A percentile compares a stretch with the other conserved stretches of the same genome.
These are phyloP conservation scores for Beauveria pseudobassiana DNA, from an alignment of 2,329 filamentous ascomycete species.

Conservation along the genomic window DNA sequence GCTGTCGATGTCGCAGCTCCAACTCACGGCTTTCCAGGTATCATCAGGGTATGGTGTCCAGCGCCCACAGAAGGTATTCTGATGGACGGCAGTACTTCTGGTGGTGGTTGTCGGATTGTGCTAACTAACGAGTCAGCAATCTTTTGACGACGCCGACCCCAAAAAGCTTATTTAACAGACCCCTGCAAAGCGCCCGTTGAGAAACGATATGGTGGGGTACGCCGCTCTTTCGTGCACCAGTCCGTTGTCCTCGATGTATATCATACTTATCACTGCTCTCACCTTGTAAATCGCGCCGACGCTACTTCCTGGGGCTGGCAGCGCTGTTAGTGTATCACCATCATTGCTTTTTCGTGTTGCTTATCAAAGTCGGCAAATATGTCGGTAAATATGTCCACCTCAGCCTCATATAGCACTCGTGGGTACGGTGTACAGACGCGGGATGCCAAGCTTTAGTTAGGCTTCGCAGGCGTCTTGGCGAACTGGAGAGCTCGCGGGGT, in stretches of 20 bases:
- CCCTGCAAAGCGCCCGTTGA: no score
- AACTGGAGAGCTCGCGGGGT: not conserved
- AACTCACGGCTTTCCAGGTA: not conserved
- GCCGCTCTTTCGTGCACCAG: no score
- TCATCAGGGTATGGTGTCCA: not conserved
- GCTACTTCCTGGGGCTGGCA: not conserved
- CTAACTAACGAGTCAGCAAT: not conserved
- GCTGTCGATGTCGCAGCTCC: not conserved
- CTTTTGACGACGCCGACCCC: no score
- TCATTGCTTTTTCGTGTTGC: not conserved
- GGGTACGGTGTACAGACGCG: not conserved
- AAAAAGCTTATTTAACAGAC: no score
- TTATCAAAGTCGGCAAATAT: no score
- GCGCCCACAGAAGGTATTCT: not conserved
- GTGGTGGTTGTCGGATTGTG: no score
- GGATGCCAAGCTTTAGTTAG: not conserved
- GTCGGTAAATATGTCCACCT: not conserved
- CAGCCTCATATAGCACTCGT: not conserved
- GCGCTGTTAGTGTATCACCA: not conserved
- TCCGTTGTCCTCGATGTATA: no score
- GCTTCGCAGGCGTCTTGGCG: not conserved
- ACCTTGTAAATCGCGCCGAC: no score
- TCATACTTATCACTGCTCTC: no score
- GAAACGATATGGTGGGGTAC: no score
- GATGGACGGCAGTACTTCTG: not conserved